Base-by-base conservation (phyloP, 768 basidiomycete genomes). In the Hirschioporus abietinus region DNA sequence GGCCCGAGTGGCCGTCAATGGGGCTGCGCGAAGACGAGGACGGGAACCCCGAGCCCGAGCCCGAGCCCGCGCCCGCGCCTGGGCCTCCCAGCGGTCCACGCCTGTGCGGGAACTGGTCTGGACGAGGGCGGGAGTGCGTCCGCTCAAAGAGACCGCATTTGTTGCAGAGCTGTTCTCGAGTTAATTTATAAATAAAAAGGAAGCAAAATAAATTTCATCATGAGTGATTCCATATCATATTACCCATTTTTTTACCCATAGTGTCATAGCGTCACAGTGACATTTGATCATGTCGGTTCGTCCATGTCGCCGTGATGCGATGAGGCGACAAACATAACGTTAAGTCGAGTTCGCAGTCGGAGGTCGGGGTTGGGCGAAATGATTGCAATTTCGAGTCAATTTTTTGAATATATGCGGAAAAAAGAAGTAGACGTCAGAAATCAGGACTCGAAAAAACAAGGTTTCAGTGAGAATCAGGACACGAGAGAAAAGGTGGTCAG, bases 91-190 rank as follows among this genome's bases (percentile, higher is more conserved):
- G 78, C 0, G 90, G 88, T 0, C 90, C 90, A 52, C 90, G 83
- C 71, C 90, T 90, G 78, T 91, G 90, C 5, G 90, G 90, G 75
- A 92, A 92, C 71, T 91, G 90, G 69, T 91, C 90, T 0, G 91
- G 91, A 58, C 91, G 80, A 10, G 90, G 88, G 18, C 89, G 84
- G 17, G 89, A 90, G 75, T 92, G 91, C 0, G 91, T 92, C 58
- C 91, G 84, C 75, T 92, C 91, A 69, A 92, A 92, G 4, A 92
- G 76, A 18, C 91, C 91, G 71, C 91, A 92, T 73, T 92, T 92
- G 81, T 80, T 79, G 72, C 77, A 79, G 36, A 84, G 76, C 82
- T 83, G 64, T 7, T 52, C 15, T 36, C 35, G n/a, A 30, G 30
- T 30, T 30, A n/a, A n/a, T n/a, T n/a, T n/a, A n/a, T n/a, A n/a